Evolutionary conservation across 495 filamentous ascomycete species (phyloP).

Genomic region (Xylaria nigripes): DNA sequence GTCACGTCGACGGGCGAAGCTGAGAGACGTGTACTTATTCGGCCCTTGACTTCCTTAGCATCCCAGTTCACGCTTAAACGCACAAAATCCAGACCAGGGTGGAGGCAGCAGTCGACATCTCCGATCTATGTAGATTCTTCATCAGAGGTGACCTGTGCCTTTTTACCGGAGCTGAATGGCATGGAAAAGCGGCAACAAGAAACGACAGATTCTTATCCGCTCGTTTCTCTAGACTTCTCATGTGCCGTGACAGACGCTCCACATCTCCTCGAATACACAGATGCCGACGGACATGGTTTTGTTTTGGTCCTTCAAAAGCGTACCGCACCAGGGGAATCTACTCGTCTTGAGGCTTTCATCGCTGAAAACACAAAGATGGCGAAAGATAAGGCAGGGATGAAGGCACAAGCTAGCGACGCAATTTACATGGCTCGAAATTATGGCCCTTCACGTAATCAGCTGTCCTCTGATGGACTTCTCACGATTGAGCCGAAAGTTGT

Average conservation of each 20-base stretch:
- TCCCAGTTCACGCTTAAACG: neutral
- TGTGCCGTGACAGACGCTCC: neutral
- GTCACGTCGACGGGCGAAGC: neutral
- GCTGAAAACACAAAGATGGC: neutral
- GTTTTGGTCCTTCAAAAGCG: neutral
- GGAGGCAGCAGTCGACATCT: neutral
- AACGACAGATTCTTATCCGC: neutral
- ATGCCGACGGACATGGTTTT: neutral
- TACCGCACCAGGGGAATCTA: neutral
- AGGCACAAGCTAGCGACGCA: neutral
- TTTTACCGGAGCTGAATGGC: neutral
- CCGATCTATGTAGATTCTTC: neutral
- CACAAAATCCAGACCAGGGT: neutral
- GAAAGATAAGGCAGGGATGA: neutral
- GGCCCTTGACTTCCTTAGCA: neutral
- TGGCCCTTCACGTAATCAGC: neutral
- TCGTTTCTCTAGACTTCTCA: neutral
- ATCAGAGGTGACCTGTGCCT: neutral
- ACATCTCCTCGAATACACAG: slow-evolving; percentile 1
- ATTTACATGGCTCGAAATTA: neutral
- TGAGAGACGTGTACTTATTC: neutral
- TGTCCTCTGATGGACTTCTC: neutral
- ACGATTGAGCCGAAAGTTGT: neutral
- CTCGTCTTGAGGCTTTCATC: neutral
- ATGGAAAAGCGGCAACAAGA: neutral